Conservation (phyloP, 371 early-diverging fungal species). For the Sporodiniella umbellata region DNA sequence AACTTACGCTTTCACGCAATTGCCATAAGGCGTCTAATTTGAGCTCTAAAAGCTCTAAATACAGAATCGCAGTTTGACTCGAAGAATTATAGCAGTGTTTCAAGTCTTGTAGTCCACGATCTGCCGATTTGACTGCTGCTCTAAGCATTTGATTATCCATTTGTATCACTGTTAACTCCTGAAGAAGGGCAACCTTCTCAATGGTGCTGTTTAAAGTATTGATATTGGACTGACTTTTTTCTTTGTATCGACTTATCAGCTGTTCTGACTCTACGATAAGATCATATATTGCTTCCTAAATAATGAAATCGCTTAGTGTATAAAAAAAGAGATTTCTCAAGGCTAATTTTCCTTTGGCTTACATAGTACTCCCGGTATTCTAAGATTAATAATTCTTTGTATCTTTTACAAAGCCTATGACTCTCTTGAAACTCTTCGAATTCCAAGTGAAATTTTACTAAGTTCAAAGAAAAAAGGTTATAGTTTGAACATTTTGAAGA, state of each 20-base stretch:
- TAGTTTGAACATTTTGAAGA: background rate
- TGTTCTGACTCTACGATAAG: background rate
- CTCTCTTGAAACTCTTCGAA: slow-evolving; percentile 11
- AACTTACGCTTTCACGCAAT: slow-evolving; percentile 9
- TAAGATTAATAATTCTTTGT: background rate
- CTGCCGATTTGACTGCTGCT: slow-evolving; percentile 9
- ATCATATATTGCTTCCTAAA: background rate
- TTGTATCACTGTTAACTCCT: background rate
- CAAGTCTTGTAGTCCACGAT: slow-evolving; percentile 7
- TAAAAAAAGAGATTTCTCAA: background rate
- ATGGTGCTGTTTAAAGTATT: background rate
- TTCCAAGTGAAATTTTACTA: slow-evolving; percentile 19
- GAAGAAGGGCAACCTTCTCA: background rate
- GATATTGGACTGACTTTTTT: background rate
- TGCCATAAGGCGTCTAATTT: slow-evolving; percentile 18
- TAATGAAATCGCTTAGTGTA: background rate
- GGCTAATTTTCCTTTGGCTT: too few relatives aligned
- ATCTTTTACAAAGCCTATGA: background rate
- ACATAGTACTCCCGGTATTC: slow-evolving; percentile 1
- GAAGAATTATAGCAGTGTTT: background rate
- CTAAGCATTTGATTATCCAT: background rate
- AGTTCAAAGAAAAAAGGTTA: background rate
- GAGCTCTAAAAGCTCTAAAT: slow-evolving; percentile 12
- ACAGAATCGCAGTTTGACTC: background rate
- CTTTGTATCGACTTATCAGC: background rate